Base-by-base conservation (phyloP, 2,329 filamentous ascomycete species). In the Fusarium musae region DNA sequence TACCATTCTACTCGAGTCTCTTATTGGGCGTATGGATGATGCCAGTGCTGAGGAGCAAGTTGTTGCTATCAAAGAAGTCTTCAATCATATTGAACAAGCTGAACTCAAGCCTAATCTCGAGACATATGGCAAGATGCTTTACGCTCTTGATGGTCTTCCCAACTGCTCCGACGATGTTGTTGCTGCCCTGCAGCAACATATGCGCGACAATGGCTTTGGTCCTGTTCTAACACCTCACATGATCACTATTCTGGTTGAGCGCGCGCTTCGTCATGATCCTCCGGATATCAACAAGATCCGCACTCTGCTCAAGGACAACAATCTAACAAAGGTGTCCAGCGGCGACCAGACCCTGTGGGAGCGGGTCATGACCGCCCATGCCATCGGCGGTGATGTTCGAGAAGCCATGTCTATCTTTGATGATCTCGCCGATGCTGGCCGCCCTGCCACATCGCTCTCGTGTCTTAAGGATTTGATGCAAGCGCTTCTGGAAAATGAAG, bases 221-320 rank as follows among this genome's bases (percentile, higher is more conserved):
- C 85, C 90, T 6, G 88, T 88, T 10, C 81, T 90, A 5, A 88
- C 88, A 8, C 81, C 89, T 3, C 88, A 94, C 75, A 93, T 94
- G 77, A 93, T 93, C 83, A 95, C 93, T 30, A 93, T 92, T 77
- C 87, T 96, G 26, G 84, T 93, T 50, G 88, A 91, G 50, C 86
- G 92, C 78, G 92, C 91, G 78, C 92, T 95, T 78, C 77, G 84
- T 13, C 86, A 85, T 57, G 69, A 82, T 3, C 89, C 89, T 5
- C 90, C 91, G 0, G 86, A 93, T 73, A 82, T 93, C 36, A 80
- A 82, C 4, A 87, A 88, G 19, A 86, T 93, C n/a, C 86, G 89
- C 42, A 79, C 80, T 1, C 83, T 95, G 7, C 89, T 94, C 26
- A 82, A 84, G 28, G 88, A 93, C 78, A 84, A 86, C 66, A 82